phyloP scores from a whole-genome alignment of 2,329 filamentous ascomycete species.

The Colletotrichum graminicola region DNA sequence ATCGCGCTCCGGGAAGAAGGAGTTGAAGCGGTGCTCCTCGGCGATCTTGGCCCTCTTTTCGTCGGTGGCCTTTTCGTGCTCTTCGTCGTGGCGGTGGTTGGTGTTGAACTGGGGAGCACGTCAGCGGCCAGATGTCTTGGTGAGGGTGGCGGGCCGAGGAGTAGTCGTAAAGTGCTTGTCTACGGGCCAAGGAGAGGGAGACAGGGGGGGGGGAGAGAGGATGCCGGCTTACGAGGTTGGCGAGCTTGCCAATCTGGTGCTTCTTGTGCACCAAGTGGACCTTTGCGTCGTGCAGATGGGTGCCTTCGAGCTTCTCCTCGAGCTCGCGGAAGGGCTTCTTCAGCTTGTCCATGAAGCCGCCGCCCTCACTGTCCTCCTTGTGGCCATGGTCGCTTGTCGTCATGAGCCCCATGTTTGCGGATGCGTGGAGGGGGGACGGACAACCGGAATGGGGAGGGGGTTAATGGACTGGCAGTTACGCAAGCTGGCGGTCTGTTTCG shows the following conservation, averaged over 20 bases:
- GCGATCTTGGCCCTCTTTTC: conserved; percentile 79
- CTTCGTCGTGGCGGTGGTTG: conserved; percentile 93
- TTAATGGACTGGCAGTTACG: conserved; percentile 1
- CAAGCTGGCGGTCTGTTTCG: neutral
- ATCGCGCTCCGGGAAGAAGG: conserved; percentile 88
- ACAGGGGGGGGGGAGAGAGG: neutral
- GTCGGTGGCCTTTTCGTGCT: conserved; percentile 87
- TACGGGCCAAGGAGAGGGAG: neutral
- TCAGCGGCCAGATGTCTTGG: conserved; percentile 8
- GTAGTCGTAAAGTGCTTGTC: conserved; percentile 6
- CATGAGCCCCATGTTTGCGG: conserved; percentile 31
- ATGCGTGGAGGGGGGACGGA: neutral
- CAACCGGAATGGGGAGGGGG: neutral
- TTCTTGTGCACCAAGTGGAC: conserved; percentile 70
- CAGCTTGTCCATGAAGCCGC: conserved; percentile 59
- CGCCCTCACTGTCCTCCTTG: conserved; percentile 45
- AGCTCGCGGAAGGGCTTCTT: conserved; percentile 61
- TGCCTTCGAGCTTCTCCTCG: conserved; percentile 66
- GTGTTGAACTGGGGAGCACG: conserved; percentile 72
- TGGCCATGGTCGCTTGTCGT: conserved; percentile 30
- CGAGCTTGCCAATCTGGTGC: conserved; percentile 74
- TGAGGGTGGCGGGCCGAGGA: neutral
- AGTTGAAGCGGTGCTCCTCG: conserved; percentile 85
- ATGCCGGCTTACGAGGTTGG: conserved; percentile 65
- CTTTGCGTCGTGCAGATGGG: conserved; percentile 69